Percentiles rank a stretch among this genome's conserved stretches.
phyloP scores from a whole-genome alignment of 2,329 filamentous ascomycete genomes.

The Zelopaecilomyces penicillatus region DNA sequence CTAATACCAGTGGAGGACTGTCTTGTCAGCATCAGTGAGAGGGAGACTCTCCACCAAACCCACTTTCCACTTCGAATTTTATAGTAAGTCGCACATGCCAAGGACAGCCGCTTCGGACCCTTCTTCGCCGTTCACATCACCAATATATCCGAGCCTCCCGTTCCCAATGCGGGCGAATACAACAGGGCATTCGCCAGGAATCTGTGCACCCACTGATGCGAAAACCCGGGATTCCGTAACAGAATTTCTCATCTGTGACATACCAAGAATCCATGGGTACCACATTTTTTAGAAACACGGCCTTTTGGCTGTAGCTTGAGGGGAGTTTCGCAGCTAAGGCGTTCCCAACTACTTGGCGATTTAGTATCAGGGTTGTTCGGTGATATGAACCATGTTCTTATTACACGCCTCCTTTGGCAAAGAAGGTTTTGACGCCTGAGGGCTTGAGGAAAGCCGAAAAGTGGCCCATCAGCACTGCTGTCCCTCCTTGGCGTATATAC shows the following conservation, averaged over 20 bases:
- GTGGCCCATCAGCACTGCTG: too few relatives aligned
- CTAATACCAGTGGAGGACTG: too few relatives aligned
- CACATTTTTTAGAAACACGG: conserved; percentile 16
- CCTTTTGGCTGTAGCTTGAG: conserved; percentile 18
- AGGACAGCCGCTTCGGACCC: conserved; percentile 17
- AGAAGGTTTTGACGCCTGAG: too few relatives aligned
- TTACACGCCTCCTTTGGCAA: conserved; percentile 5
- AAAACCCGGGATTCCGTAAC: conserved; percentile 4
- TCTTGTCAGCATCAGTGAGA: too few relatives aligned
- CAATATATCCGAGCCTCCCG: conserved; percentile 22
- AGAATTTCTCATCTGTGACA: conserved; percentile 5
- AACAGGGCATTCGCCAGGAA: conserved; percentile 13
- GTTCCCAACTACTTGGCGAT: conserved; percentile 8
- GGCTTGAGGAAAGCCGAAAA: too few relatives aligned
- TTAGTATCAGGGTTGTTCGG: conserved; percentile 15
- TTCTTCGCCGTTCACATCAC: conserved; percentile 19
- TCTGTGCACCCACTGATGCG: background rate
- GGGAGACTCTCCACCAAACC: too few relatives aligned
- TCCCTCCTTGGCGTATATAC: too few relatives aligned
- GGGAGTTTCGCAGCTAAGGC: conserved; percentile 10
- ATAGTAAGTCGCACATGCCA: conserved; percentile 19
- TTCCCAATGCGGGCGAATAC: conserved; percentile 18
- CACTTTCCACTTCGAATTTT: background rate
- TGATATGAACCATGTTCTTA: conserved; percentile 15
- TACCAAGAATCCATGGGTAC: conserved; percentile 17